phyloP scores from a whole-genome alignment of 2,329 filamentous ascomycete species.

The Botrytis aclada region DNA sequence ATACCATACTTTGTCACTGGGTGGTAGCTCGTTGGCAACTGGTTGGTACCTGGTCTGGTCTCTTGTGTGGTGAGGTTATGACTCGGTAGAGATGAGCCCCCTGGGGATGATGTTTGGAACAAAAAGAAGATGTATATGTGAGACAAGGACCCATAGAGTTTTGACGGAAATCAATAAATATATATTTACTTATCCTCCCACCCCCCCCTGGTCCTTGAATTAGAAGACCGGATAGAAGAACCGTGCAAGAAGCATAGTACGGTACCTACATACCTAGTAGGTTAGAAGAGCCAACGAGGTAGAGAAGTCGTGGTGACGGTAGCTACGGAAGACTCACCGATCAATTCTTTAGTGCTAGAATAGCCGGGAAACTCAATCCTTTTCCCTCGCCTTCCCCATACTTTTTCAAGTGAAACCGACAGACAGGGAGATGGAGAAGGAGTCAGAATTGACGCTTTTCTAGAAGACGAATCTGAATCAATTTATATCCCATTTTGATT shows the following conservation, averaged over 20 bases:
- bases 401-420: neutral
- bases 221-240: neutral
- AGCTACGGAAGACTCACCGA: neutral
- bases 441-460: conserved; percentile 2
- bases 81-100: conserved; percentile 3
- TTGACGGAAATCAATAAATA: neutral
- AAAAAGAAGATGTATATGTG: neutral
- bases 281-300: neutral
- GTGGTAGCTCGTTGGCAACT: neutral
- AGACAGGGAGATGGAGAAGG: neutral
- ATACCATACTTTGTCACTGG: neutral
- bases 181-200: neutral
- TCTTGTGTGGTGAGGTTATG: neutral
- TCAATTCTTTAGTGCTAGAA: conserved; percentile 3
- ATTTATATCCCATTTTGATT: neutral
- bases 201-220: neutral
- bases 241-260: neutral
- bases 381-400: neutral
- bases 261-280: neutral
- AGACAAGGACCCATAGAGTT: conserved; percentile 2
- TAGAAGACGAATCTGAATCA: conserved; percentile 10
- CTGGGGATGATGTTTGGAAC: neutral
- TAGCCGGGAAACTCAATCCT: neutral
- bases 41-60: neutral
- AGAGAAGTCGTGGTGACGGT: neutral